Evolutionary conservation across 1,284 basidiomycete species (phyloP).

Genomic region (Naganishia sp.): DNA sequence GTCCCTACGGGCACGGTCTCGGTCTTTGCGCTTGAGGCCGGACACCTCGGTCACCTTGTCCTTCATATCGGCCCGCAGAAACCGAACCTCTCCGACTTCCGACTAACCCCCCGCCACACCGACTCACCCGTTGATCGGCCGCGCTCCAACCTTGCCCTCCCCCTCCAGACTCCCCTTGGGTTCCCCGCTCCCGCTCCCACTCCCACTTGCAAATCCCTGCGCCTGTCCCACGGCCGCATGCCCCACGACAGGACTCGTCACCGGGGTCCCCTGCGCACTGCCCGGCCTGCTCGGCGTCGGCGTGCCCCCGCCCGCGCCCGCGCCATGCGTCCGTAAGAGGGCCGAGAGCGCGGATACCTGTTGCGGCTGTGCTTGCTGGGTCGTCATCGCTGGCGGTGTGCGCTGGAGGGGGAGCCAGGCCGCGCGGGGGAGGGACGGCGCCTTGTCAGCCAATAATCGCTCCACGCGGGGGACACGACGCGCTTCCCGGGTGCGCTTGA

Average conservation of each 20-base stretch:
- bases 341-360: slow-evolving; percentile 15
- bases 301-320: neutral
- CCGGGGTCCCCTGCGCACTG: neutral
- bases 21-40: too few species aligned
- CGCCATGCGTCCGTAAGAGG: neutral
- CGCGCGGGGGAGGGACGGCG: too few species aligned
- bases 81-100: too few species aligned
- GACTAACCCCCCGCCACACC: too few species aligned
- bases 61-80: too few species aligned
- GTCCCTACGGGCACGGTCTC: too few species aligned
- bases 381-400: too few species aligned
- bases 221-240: slow-evolving; percentile 27
- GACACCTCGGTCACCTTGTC: too few species aligned
- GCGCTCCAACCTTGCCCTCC: slow-evolving; percentile 1
- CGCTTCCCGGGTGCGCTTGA: too few species aligned
- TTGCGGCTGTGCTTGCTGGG: neutral
- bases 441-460: too few species aligned
- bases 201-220: slow-evolving; percentile 37
- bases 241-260: slow-evolving; percentile 26
- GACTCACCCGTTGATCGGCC: slow-evolving; percentile 16
- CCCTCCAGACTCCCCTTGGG: neutral
- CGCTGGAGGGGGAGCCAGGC: too few species aligned
- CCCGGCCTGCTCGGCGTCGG: neutral
- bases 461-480: too few species aligned
- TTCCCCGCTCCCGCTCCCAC: neutral